Conservation (phyloP, 768 basidiomycete species). For the Nevesoporus exiguus region DNA sequence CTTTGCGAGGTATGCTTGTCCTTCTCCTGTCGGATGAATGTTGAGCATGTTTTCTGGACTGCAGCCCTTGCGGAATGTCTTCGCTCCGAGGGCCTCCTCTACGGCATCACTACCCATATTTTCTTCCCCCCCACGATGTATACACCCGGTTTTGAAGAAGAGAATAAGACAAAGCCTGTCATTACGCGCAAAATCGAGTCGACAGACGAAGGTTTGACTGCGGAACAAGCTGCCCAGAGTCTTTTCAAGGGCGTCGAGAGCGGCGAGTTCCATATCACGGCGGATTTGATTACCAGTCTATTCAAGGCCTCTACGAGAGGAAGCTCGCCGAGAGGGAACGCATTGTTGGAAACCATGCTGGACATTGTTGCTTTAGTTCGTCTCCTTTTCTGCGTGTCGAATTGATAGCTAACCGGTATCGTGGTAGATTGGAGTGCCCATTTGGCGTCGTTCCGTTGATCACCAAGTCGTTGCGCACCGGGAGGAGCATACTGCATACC, state of each 20-base stretch:
- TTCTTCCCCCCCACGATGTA: conserved; percentile 83
- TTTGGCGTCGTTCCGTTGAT: conserved; percentile 53
- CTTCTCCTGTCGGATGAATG: neutral
- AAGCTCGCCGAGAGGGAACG: conserved; percentile 56
- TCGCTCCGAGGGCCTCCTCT: conserved; percentile 73
- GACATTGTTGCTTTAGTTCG: conserved; percentile 47
- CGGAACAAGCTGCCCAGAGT: conserved; percentile 58
- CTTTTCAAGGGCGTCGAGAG: conserved; percentile 68
- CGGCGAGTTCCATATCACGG: conserved; percentile 72
- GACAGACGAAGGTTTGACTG: conserved; percentile 56
- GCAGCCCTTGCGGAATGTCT: conserved; percentile 81
- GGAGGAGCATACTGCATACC: conserved; percentile 45
- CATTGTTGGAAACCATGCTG: conserved; percentile 47
- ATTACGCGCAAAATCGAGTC: conserved; percentile 77
- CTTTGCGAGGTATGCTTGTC: conserved; percentile 61
- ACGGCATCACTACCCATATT: conserved; percentile 74
- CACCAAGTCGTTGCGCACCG: conserved; percentile 43
- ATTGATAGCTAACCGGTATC: neutral
- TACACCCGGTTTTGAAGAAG: conserved; percentile 71
- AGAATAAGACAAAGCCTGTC: conserved; percentile 73
- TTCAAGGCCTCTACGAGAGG: conserved; percentile 65
- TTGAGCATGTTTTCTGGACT: neutral
- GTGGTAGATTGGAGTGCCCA: conserved; percentile 45
- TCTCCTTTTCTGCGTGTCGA: neutral
- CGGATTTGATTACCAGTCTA: conserved; percentile 61